Conservation (phyloP, 2,329 filamentous ascomycete genomes). For the Fusarium kyushuense region DNA sequence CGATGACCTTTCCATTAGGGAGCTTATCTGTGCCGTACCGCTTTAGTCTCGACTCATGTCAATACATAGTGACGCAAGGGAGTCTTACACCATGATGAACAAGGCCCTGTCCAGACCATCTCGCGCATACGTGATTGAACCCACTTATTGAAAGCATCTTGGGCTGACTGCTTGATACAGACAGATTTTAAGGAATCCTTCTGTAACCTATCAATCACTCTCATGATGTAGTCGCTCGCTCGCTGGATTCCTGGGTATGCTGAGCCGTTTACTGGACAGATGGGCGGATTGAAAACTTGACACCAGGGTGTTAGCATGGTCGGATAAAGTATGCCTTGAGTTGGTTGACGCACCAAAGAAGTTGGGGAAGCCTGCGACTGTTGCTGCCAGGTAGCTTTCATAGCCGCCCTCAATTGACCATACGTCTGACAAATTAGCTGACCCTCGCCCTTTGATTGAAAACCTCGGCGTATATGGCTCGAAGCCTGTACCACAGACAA, state of each 20-base stretch:
- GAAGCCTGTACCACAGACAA: slow-evolving; percentile 1
- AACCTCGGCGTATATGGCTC: neutral
- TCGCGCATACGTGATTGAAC: slow-evolving; percentile 3
- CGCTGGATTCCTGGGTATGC: neutral
- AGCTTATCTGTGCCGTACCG: neutral
- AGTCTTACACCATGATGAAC: slow-evolving; percentile 4
- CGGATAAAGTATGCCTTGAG: neutral
- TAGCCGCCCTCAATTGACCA: neutral
- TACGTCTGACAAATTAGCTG: neutral
- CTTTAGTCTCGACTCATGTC: neutral
- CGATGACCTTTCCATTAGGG: neutral
- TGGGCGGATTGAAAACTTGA: neutral
- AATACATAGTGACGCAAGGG: neutral
- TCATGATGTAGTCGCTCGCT: neutral
- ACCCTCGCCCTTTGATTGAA: neutral
- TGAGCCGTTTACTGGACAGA: neutral
- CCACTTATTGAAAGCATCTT: neutral
- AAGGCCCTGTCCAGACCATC: slow-evolving; percentile 2
- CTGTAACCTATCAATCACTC: neutral
- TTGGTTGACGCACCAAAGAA: neutral
- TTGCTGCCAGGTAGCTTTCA: neutral
- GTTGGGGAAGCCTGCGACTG: neutral
- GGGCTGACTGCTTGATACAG: neutral
- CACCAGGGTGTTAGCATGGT: neutral
- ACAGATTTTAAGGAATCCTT: neutral